phyloP scores from a whole-genome alignment of 352 stramenopile species.

The Phytophthora pseudosyringae region DNA sequence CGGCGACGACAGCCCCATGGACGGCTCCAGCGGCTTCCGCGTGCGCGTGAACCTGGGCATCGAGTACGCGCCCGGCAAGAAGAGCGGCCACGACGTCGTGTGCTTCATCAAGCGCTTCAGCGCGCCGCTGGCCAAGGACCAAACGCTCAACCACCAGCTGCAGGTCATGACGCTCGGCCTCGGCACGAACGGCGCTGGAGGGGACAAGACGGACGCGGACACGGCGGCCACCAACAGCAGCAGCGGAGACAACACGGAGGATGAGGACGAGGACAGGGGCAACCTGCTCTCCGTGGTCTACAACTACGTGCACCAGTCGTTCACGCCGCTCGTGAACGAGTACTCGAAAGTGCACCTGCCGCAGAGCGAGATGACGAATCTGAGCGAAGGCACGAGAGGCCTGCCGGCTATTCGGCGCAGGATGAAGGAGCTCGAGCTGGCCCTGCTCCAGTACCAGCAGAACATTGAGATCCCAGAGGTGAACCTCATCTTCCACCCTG shows the following conservation, averaged over 20 bases:
- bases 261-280: slow-evolving; percentile 70
- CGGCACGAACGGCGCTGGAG: slow-evolving; percentile 42
- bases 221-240: slow-evolving; percentile 41
- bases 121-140: slow-evolving; percentile 66
- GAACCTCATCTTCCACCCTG: slow-evolving; percentile 87
- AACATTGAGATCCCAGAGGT: slow-evolving; percentile 96
- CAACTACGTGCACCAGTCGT: slow-evolving; percentile 91
- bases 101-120: slow-evolving; percentile 90
- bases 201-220: slow-evolving; percentile 34
- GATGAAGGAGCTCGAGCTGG: slow-evolving; percentile 95
- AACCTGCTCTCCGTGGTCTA: slow-evolving; percentile 86
- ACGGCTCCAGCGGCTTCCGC: slow-evolving; percentile 33
- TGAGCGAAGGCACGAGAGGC: slow-evolving; percentile 73
- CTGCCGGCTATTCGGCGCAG: slow-evolving; percentile 87
- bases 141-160: slow-evolving; percentile 81
- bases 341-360: slow-evolving; percentile 87
- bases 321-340: slow-evolving; percentile 85
- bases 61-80: slow-evolving; percentile 71
- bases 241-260: slow-evolving; percentile 56
- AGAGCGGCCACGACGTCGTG: slow-evolving; percentile 74
- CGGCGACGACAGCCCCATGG: slow-evolving; percentile 35
- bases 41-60: slow-evolving; percentile 83
- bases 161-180: slow-evolving; percentile 89
- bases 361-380: slow-evolving; percentile 65
- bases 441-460: slow-evolving; percentile 94